A percentile compares a stretch with the other conserved stretches of the same genome.
phyloP scores from a whole-genome alignment of 2,329 filamentous ascomycete species.

The Monosporascus sp. region DNA sequence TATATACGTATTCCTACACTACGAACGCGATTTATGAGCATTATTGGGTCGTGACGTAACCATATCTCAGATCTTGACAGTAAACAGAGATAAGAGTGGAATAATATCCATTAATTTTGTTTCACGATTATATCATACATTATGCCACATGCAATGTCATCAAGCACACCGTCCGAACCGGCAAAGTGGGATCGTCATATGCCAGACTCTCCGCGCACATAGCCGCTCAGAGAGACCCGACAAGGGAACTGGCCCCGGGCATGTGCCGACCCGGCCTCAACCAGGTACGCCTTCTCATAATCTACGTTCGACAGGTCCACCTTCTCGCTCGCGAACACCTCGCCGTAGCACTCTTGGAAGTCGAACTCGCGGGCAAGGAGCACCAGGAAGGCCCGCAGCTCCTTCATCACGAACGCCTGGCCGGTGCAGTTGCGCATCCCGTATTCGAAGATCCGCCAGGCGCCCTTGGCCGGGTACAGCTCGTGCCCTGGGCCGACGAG shows the following conservation, averaged over 20 bases:
- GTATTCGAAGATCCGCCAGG: constrained; percentile 51
- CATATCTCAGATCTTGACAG: no score
- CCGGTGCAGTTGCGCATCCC: constrained; percentile 53
- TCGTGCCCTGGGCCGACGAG: constrained; percentile 29
- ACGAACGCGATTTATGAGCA: no score
- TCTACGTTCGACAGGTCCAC: constrained; percentile 20
- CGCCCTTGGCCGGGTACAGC: constrained; percentile 34
- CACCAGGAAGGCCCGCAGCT: constrained; percentile 21
- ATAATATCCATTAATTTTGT: no score
- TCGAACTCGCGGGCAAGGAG: constrained; percentile 23
- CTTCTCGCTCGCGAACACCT: constrained; percentile 17
- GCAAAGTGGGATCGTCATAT: neutral
- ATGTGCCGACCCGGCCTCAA: constrained; percentile 22
- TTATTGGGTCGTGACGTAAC: no score
- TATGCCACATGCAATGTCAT: neutral
- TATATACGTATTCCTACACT: no score
- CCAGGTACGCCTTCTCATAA: constrained; percentile 20
- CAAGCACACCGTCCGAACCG: neutral
- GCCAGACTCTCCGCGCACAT: neutral
- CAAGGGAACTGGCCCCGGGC: constrained; percentile 20
- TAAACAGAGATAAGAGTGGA: no score
- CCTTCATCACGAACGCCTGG: constrained; percentile 33
- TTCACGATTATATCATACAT: no score
- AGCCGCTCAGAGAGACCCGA: constrained; percentile 17
- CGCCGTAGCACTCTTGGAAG: constrained; percentile 22